Evolutionary conservation across 768 basidiomycete species (phyloP).

Genomic region (Chlorophyllum brunneum): DNA sequence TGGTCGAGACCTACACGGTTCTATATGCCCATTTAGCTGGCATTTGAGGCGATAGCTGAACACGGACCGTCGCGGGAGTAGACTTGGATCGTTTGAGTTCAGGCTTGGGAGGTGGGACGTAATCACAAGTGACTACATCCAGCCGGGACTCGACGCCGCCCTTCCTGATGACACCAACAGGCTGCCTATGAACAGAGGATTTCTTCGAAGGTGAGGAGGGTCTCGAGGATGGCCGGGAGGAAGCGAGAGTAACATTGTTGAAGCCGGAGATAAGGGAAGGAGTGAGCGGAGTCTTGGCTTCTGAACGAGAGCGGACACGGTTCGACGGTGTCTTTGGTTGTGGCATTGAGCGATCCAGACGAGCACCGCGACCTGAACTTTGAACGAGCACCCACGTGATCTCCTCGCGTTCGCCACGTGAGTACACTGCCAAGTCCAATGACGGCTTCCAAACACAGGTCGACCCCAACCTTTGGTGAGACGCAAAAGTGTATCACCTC

Average conservation of each 20-base stretch:
- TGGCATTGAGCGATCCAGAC: no score
- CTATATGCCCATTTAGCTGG: conserved; percentile 22
- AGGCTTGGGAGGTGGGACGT: conserved; percentile 59
- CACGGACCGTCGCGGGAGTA: conserved; percentile 55
- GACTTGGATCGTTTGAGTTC: conserved; percentile 73
- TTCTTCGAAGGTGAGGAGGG: conserved; percentile 23
- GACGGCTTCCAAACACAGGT: no score
- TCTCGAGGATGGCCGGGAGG: conserved; percentile 24
- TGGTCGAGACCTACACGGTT: conserved; percentile 44
- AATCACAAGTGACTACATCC: conserved; percentile 75
- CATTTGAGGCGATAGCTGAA: no score
- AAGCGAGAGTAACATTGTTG: conserved; percentile 37
- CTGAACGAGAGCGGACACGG: conserved; percentile 42
- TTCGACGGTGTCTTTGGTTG: conserved; percentile 46
- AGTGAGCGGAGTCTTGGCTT: conserved; percentile 47
- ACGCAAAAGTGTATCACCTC: no score
- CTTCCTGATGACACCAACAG: conserved; percentile 63
- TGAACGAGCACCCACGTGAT: no score
- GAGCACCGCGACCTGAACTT: no score
- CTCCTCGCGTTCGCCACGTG: no score
- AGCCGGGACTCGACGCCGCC: conserved; percentile 76
- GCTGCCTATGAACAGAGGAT: not conserved
- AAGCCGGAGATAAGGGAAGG: conserved; percentile 40
- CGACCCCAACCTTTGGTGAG: no score
- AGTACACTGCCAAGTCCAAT: no score